These are phyloP conservation scores for Aspergillus ochraceus DNA, from an alignment of 2,329 filamentous ascomycete genomes.

Conservation along the genomic window DNA sequence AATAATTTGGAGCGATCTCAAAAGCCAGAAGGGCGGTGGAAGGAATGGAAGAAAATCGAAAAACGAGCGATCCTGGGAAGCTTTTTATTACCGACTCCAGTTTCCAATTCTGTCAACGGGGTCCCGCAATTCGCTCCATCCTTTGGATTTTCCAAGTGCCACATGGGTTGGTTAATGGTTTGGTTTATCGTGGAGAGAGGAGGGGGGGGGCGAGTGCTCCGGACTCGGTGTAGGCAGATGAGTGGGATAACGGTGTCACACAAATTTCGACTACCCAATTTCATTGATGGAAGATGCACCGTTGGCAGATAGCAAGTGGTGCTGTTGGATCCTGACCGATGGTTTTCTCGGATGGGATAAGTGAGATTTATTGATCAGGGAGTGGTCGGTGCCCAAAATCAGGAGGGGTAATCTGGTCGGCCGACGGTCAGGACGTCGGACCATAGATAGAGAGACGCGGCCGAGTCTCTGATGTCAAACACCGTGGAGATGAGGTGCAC, in stretches of 20 bases:
- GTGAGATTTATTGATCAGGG: slow-evolving; percentile 8
- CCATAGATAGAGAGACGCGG: background rate
- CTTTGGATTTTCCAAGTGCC: slow-evolving; percentile 9
- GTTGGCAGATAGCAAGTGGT: background rate
- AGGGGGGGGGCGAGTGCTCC: background rate
- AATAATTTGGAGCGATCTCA: background rate
- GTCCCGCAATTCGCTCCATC: slow-evolving; percentile 12
- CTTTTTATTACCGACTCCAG: slow-evolving; percentile 5
- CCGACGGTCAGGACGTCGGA: background rate
- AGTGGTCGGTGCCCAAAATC: slow-evolving; percentile 20
- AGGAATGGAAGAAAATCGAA: slow-evolving; percentile 7
- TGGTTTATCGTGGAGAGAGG: background rate
- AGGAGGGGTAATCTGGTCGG: slow-evolving; percentile 7
- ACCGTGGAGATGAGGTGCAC: background rate
- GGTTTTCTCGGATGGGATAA: background rate
- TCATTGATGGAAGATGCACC: background rate
- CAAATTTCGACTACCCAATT: background rate
- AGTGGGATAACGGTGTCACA: slow-evolving; percentile 4
- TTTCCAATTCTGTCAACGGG: slow-evolving; percentile 7
- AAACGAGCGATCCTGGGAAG: background rate
- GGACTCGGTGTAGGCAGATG: too few relatives aligned
- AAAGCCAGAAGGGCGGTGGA: background rate
- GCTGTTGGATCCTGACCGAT: slow-evolving; percentile 4
- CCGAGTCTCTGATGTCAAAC: background rate
- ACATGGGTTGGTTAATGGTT: slow-evolving; percentile 10